Conservation (phyloP, 2,329 filamentous ascomycete species). For the Diaporthe australafricana region DNA sequence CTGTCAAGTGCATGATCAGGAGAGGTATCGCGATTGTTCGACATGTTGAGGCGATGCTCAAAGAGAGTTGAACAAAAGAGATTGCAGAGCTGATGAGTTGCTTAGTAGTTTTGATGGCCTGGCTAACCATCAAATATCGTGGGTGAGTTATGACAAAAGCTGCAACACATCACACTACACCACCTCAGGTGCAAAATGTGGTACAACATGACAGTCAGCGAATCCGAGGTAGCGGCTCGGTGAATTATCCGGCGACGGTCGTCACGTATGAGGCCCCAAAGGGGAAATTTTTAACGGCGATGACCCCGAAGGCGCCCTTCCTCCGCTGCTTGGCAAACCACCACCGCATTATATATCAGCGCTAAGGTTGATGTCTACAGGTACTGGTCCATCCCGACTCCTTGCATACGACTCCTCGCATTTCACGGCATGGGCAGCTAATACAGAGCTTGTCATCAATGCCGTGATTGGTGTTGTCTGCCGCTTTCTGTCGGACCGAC, state of each 20-base stretch:
- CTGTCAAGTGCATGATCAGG: background rate
- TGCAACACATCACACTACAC: background rate
- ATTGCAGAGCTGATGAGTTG: background rate
- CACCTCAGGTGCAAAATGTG: background rate
- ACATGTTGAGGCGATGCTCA: background rate
- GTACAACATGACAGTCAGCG: conserved; percentile 8
- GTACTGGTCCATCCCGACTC: background rate
- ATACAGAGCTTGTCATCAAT: background rate
- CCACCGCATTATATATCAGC: conserved; percentile 2
- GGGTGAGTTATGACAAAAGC: background rate
- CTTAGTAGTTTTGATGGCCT: background rate
- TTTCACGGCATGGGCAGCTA: too few relatives aligned
- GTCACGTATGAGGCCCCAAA: background rate
- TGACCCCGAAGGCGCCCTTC: background rate
- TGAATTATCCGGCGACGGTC: background rate
- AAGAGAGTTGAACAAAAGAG: background rate
- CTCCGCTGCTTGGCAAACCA: conserved; percentile 18
- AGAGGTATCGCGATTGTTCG: background rate
- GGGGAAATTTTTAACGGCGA: conserved; percentile 3
- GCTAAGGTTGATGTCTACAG: background rate
- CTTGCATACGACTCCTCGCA: background rate
- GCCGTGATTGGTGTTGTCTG: background rate
- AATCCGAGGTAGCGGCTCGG: conserved; percentile 6
- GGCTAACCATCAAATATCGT: too few relatives aligned
- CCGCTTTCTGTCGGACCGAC: conserved; percentile 13